Conservation (phyloP, 805 yeast genomes). For the Debaryomyces tyrocola region DNA sequence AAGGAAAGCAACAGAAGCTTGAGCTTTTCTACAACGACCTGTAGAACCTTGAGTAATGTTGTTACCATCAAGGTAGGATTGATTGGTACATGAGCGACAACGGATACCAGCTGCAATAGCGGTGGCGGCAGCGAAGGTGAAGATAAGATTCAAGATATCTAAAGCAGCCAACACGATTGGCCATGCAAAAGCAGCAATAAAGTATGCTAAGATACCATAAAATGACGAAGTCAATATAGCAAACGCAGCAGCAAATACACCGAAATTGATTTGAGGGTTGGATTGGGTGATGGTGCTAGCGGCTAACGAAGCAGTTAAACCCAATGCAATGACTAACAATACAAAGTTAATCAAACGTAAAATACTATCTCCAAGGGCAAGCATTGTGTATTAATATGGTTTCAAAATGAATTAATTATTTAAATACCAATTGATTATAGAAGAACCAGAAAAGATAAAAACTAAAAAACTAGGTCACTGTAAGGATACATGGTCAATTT, state of each 20-base stretch:
- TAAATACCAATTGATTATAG: background rate
- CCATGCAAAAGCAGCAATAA: slow-evolving; percentile 80
- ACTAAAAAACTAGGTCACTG: background rate
- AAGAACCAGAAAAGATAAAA: background rate
- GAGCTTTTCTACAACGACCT: slow-evolving; percentile 94
- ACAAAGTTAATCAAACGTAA: slow-evolving; percentile 75
- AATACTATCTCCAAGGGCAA: slow-evolving; percentile 72
- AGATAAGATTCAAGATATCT: slow-evolving; percentile 87
- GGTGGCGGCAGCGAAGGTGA: slow-evolving; percentile 92
- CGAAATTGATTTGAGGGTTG: slow-evolving; percentile 85
- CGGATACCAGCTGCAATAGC: slow-evolving; percentile 91
- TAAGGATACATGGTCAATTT: background rate
- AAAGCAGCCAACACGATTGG: slow-evolving; percentile 72
- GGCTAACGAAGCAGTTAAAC: slow-evolving; percentile 86
- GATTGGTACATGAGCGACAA: slow-evolving; percentile 81
- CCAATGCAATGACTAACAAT: slow-evolving; percentile 76
- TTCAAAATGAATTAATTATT: background rate
- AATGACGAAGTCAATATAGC: slow-evolving; percentile 78
- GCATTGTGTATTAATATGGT: slow-evolving; percentile 30
- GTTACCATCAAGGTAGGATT: slow-evolving; percentile 62
- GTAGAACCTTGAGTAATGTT: slow-evolving; percentile 69
- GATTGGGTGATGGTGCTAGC: slow-evolving; percentile 53
- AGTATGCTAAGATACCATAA: slow-evolving; percentile 76
- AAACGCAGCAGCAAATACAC: slow-evolving; percentile 83
- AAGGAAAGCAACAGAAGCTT: slow-evolving; percentile 78